Conservation (phyloP, 345 rosid genomes). For the Populus pruinosa region DNA sequence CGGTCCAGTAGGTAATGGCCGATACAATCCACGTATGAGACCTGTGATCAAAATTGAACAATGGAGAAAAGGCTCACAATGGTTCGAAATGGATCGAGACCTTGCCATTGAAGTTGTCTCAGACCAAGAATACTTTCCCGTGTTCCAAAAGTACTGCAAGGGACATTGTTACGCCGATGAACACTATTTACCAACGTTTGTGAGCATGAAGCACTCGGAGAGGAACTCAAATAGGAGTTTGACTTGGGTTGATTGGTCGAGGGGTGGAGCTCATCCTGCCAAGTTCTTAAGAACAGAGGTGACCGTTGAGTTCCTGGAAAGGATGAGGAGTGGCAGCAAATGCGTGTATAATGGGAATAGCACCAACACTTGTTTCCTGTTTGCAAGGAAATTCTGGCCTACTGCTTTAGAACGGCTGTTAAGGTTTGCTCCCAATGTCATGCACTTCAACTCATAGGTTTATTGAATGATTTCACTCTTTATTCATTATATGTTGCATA, state of each 20-base stretch:
- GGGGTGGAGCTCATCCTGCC: slow-evolving; percentile 72
- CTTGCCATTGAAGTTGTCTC: slow-evolving; percentile 61
- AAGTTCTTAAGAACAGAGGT: slow-evolving; percentile 45
- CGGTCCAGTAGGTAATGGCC: slow-evolving; percentile 59
- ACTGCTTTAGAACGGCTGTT: slow-evolving; percentile 53
- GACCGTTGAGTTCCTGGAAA: slow-evolving; percentile 48
- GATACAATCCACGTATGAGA: slow-evolving; percentile 52
- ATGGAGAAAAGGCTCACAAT: slow-evolving; percentile 92
- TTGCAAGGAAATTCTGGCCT: slow-evolving; percentile 76
- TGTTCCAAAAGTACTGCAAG: slow-evolving; percentile 52
- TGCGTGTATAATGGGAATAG: slow-evolving; percentile 54
- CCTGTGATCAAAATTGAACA: slow-evolving; percentile 45
- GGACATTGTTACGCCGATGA: slow-evolving; percentile 67
- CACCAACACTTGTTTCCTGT: slow-evolving; percentile 57
- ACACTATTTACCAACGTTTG: slow-evolving; percentile 75
- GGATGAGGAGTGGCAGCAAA: slow-evolving; percentile 40
- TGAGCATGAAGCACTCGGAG: slow-evolving; percentile 27
- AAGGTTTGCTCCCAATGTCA: slow-evolving; percentile 46
- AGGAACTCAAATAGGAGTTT: slow-evolving; percentile 62
- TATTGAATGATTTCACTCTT: neutral
- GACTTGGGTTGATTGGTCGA: slow-evolving; percentile 83
- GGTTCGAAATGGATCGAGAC: slow-evolving; percentile 69
- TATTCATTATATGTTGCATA: neutral
- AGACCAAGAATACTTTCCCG: slow-evolving; percentile 48
- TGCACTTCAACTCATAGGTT: slow-evolving; percentile 15